Base-by-base conservation (phyloP, 2,329 filamentous ascomycete species). In the Cladosporium sp. region DNA sequence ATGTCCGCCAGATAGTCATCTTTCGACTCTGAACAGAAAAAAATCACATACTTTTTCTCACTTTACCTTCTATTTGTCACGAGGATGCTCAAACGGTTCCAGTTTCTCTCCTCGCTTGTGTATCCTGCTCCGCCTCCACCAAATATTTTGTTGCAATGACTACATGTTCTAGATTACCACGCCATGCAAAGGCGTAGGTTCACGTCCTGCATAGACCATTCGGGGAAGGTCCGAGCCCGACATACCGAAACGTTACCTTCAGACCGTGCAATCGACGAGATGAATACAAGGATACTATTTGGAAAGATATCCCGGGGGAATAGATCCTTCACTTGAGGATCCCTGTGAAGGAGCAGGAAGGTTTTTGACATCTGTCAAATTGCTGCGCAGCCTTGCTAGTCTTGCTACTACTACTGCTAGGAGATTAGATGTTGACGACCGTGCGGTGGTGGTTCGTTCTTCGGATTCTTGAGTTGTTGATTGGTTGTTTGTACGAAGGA, bases 1-100 rank as follows among this genome's bases (percentile, higher is more conserved):
- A 11, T 18, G 5, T 15, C 61, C 61, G 61, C 51, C 49, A 44
- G 52, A 64, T 57, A 57, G 61, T 64, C 61, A 64, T 64, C 60
- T 63, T 32, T 64, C 61, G 61, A 57, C 61, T 54, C 34, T 64
- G 61, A 64, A 64, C 61, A 64, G 61, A 64, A 64, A 64, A 64
- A 52, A 64, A 52, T 55, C 26, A 64, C 61, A 57, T 44, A 64
- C 61, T 55, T 57, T 64, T 64, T 57, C 61, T 47, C 32, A 30
- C 11, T 57, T 57, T 34, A 55, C 51, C 28, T 15, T 4, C 15
- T n/a, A 28, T 30, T 14, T 30, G 28, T 54, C 28, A 21, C 41
- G 41, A 8, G 41, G 21, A 12, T 47, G 41, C n/a, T 47, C n/a
- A 24, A 8, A 3, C n/a, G 41, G n/a, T 21, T 24, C 21, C 41